phyloP scores from a whole-genome alignment of 306 rosid species.

The Cucumis hystrix region DNA sequence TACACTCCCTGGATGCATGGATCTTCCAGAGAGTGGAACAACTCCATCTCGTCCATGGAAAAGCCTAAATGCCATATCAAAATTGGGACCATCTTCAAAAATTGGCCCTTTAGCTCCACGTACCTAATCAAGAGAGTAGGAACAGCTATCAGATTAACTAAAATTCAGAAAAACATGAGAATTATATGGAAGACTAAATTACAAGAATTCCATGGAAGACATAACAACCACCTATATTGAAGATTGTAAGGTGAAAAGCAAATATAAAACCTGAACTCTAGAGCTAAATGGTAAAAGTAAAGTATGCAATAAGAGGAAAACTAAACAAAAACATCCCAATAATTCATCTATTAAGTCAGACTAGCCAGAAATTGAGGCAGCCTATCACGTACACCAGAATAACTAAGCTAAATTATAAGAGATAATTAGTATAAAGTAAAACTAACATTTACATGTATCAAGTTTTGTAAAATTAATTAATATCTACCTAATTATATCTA shows the following conservation, averaged over 20 bases:
- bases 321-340: too few species aligned
- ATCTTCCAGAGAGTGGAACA: slow-evolving; percentile 69
- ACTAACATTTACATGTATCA: not conserved
- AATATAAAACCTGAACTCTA: not conserved
- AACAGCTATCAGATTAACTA: not conserved
- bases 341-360: too few species aligned
- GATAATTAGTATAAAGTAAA: not conserved
- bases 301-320: not conserved
- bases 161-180: slow-evolving; percentile 9
- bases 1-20: slow-evolving; percentile 39
- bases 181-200: not conserved
- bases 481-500: not conserved
- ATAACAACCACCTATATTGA: not conserved
- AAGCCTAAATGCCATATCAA: slow-evolving; percentile 88
- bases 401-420: not conserved
- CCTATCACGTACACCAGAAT: not conserved
- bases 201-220: not conserved
- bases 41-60: slow-evolving; percentile 95
- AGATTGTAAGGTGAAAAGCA: not conserved
- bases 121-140: slow-evolving; percentile 20
- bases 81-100: slow-evolving; percentile 96
- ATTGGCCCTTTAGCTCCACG: slow-evolving; percentile 86
- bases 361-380: too few species aligned
- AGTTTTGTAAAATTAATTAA: not conserved
- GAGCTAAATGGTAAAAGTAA: not conserved